These are phyloP conservation scores for Aspergillus novoparasiticus DNA, from an alignment of 2,329 filamentous ascomycete genomes.

Conservation along the genomic window DNA sequence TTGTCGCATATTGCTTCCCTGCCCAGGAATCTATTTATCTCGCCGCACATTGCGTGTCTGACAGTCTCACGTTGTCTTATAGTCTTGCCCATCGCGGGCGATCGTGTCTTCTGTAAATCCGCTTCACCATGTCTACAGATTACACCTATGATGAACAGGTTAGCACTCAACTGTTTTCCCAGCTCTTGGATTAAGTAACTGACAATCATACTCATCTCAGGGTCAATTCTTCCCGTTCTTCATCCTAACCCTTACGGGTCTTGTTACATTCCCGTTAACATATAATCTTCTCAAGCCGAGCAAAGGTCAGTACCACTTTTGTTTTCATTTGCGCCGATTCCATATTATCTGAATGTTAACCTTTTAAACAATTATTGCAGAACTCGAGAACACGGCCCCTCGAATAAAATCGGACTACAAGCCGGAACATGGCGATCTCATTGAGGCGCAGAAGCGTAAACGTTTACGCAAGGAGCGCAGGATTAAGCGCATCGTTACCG, in stretches of 20 bases:
- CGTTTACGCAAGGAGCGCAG: conserved; percentile 89
- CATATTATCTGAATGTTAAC: conserved; percentile 8
- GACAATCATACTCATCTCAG: conserved; percentile 43
- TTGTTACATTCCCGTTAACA: conserved; percentile 87
- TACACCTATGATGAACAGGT: conserved; percentile 98
- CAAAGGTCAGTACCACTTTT: conserved; percentile 54
- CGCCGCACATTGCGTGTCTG: conserved; percentile 1
- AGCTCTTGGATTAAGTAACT: not conserved
- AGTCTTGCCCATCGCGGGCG: conserved; percentile 33
- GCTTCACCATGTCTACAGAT: conserved; percentile 72
- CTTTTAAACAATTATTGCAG: conserved; percentile 31
- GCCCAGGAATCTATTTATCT: not conserved
- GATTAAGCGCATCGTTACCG: conserved; percentile 79
- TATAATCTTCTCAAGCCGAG: conserved; percentile 82
- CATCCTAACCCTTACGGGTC: conserved; percentile 83
- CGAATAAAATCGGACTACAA: conserved; percentile 81
- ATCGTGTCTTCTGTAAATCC: conserved; percentile 35
- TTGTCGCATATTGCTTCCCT: conserved; percentile 3
- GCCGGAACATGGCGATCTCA: conserved; percentile 79
- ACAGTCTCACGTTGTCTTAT: conserved; percentile 10
- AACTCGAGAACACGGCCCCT: conserved; percentile 77
- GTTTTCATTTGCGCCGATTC: not conserved
- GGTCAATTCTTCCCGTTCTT: conserved; percentile 99
- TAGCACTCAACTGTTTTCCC: not conserved
- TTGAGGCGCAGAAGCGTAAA: conserved; percentile 78